Conservation (phyloP, 2,329 filamentous ascomycete species). For the Alternaria triticimaculans region DNA sequence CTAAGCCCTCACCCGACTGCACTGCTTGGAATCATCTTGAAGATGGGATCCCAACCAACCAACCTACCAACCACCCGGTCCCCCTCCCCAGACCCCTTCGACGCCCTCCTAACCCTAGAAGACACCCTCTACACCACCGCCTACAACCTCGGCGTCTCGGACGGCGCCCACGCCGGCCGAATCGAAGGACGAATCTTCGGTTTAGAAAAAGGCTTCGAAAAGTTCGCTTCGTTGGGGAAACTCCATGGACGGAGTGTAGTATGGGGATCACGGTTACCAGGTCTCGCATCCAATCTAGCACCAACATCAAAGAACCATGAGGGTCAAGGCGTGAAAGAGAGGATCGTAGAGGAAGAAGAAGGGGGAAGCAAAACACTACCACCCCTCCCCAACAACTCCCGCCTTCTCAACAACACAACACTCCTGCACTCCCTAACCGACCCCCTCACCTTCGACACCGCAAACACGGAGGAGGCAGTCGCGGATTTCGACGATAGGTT, state of each 20-base stretch:
- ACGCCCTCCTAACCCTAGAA: slow-evolving; percentile 65
- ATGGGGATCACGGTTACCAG: slow-evolving; percentile 76
- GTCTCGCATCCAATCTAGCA: neutral
- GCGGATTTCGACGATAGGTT: slow-evolving; percentile 89
- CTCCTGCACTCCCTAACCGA: slow-evolving; percentile 80
- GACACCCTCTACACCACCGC: slow-evolving; percentile 82
- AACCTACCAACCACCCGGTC: neutral
- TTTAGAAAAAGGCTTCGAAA: slow-evolving; percentile 91
- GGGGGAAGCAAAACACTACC: slow-evolving; percentile 53
- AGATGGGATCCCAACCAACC: neutral
- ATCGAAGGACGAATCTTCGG: slow-evolving; percentile 91
- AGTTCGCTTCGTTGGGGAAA: slow-evolving; percentile 80
- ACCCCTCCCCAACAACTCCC: slow-evolving; percentile 56
- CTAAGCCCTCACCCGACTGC: no score
- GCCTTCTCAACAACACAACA: slow-evolving; percentile 69
- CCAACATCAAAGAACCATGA: neutral
- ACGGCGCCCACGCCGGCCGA: slow-evolving; percentile 78
- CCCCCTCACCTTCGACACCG: slow-evolving; percentile 75
- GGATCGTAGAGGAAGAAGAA: neutral
- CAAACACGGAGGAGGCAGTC: slow-evolving; percentile 88
- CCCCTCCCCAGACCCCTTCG: slow-evolving; percentile 56
- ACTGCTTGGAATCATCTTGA: no score
- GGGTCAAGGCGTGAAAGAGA: no score
- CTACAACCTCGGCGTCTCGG: slow-evolving; percentile 74
- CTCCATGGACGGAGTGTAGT: slow-evolving; percentile 79